phyloP scores from a whole-genome alignment of 768 basidiomycete species.

The Mrakia hoshinonis region DNA sequence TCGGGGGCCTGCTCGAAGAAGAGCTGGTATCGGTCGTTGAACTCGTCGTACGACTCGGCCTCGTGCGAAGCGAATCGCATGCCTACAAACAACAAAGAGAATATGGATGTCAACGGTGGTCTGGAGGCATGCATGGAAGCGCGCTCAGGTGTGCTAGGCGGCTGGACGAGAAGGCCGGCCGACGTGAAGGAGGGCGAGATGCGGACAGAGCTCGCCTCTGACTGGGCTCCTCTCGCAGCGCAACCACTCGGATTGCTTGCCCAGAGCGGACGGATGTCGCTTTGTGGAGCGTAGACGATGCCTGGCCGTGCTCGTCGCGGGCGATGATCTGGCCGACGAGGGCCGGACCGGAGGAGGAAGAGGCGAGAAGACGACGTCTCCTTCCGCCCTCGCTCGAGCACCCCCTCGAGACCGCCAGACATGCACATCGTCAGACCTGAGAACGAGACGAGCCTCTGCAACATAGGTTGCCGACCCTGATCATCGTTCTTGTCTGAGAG shows the following conservation, averaged over 20 bases:
- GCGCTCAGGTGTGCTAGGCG: background rate
- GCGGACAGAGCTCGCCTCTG: background rate
- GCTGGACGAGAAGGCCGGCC: background rate
- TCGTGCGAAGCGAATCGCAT: conserved; percentile 48
- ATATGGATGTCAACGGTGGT: background rate
- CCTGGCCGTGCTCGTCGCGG: too few relatives aligned
- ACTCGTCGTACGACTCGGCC: conserved; percentile 86
- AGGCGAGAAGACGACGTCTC: background rate
- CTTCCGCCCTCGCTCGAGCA: background rate
- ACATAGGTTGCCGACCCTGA: too few relatives aligned
- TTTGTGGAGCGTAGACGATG: too few relatives aligned
- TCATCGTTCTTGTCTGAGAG: too few relatives aligned
- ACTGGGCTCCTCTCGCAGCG: background rate
- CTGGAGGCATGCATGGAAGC: too few relatives aligned
- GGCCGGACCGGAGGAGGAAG: background rate
- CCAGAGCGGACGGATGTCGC: background rate
- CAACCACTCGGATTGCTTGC: background rate
- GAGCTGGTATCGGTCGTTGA: conserved; percentile 82
- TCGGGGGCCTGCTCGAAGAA: conserved; percentile 92
- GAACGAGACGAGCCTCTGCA: too few relatives aligned
- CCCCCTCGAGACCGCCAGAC: background rate
- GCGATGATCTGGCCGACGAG: too few relatives aligned
- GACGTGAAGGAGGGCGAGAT: background rate
- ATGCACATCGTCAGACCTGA: background rate
- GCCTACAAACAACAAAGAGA: conserved; percentile 3